Evolutionary conservation across 768 basidiomycete species (phyloP).

Genomic region (Trametes coccinea): DNA sequence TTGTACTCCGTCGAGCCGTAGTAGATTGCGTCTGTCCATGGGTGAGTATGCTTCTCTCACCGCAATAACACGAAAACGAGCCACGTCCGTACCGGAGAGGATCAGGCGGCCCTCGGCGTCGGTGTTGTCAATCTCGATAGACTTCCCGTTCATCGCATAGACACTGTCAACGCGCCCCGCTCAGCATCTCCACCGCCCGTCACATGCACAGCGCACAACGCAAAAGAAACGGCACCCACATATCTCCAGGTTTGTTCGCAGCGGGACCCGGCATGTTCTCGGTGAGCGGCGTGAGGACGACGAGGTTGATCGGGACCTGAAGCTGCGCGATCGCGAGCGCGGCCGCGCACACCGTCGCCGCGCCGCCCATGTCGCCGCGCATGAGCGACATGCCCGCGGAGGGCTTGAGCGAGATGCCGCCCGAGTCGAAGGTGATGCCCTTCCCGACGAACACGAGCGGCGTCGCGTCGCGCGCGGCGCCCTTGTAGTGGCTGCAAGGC

Average conservation of each 20-base stretch:
- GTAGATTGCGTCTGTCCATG: conserved; percentile 69
- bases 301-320: conserved; percentile 79
- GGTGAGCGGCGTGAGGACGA: conserved; percentile 70
- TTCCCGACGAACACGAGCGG: conserved; percentile 84
- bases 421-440: conserved; percentile 88
- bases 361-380: conserved; percentile 90
- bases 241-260: conserved; percentile 77
- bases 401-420: conserved; percentile 88
- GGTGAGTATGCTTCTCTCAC: too few relatives aligned
- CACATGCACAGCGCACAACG: too few relatives aligned
- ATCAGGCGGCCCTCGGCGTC: conserved; percentile 82
- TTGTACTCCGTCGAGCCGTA: conserved; percentile 77
- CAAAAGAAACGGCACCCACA: conserved; percentile 46
- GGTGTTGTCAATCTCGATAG: conserved; percentile 85
- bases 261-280: conserved; percentile 83
- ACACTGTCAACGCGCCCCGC: conserved; percentile 44
- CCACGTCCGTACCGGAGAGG: conserved; percentile 76
- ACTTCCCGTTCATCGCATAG: conserved; percentile 88
- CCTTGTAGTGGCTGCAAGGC: conserved; percentile 70
- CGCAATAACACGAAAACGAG: too few relatives aligned
- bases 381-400: conserved; percentile 75
- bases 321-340: conserved; percentile 81
- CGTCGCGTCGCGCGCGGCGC: conserved; percentile 55
- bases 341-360: conserved; percentile 73
- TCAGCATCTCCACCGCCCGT: background rate